These are phyloP conservation scores for Podospora fimiseda DNA, from an alignment of 495 filamentous ascomycete genomes.

Conservation along the genomic window DNA sequence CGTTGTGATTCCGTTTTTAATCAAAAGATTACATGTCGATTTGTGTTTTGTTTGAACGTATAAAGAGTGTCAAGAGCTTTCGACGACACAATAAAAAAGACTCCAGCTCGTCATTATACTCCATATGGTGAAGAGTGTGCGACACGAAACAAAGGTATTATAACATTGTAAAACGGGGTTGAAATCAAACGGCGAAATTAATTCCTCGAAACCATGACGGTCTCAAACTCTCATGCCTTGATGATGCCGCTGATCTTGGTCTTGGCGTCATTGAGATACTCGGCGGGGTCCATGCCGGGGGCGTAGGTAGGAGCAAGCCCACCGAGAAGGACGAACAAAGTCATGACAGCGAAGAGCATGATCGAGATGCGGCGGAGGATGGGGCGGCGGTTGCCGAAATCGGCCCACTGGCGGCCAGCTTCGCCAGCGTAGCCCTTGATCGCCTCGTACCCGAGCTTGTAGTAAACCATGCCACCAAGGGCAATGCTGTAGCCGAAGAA, in stretches of 20 bases:
- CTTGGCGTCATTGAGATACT: constrained; percentile 40
- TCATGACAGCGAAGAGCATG: constrained; percentile 49
- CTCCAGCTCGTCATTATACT: not conserved
- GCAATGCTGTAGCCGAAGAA: constrained; percentile 94
- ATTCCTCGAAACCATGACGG: constrained; percentile 2
- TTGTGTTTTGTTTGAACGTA: not conserved
- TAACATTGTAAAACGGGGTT: not conserved
- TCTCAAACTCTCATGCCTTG: constrained; percentile 13
- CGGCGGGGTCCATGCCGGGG: constrained; percentile 40
- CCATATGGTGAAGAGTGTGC: not conserved
- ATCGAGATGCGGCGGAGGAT: constrained; percentile 69
- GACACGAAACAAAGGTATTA: not conserved
- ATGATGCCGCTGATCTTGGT: constrained; percentile 39
- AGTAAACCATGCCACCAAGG: constrained; percentile 85
- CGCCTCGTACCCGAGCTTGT: constrained; percentile 87
- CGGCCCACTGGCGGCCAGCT: constrained; percentile 69
- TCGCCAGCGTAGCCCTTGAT: constrained; percentile 72
- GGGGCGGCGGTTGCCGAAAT: constrained; percentile 72
- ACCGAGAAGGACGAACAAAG: constrained; percentile 63
- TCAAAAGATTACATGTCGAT: not conserved
- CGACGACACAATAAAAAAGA: not conserved
- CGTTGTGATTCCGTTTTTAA: too few species aligned
- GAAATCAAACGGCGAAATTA: too few species aligned
- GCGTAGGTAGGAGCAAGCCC: constrained; percentile 45
- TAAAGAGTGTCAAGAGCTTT: not conserved